These are phyloP conservation scores for Cryptococcus amylolentus DNA, from an alignment of 1,284 basidiomycete genomes.

Conservation along the genomic window DNA sequence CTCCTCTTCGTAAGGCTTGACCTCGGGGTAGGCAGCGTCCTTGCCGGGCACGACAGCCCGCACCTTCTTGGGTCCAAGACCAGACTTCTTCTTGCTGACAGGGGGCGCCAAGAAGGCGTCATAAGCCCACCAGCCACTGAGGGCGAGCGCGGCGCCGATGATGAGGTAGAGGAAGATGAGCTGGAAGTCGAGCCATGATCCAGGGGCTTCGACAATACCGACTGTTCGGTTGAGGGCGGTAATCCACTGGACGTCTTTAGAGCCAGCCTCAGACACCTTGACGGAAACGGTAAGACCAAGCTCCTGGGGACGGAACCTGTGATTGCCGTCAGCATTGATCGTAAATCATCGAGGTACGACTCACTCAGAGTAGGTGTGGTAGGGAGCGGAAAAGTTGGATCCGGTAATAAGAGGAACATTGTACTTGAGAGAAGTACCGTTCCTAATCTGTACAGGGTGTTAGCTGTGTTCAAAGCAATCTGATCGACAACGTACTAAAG, in stretches of 20 bases:
- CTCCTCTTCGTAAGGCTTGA: conserved; percentile 78
- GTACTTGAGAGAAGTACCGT: conserved; percentile 63
- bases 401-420: conserved; percentile 61
- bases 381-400: conserved; percentile 68
- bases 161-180: conserved; percentile 73
- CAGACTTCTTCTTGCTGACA: conserved; percentile 42
- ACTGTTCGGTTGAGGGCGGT: conserved; percentile 75
- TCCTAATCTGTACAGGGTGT: conserved; percentile 29
- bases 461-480: background rate
- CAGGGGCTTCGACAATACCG: conserved; percentile 74
- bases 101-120: conserved; percentile 60
- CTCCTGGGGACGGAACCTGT: conserved; percentile 64
- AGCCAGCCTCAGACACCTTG: conserved; percentile 57
- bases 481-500: conserved; percentile 58
- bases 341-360: conserved; percentile 37
- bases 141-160: conserved; percentile 63
- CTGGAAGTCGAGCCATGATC: conserved; percentile 74
- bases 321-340: background rate
- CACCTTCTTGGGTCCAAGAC: conserved; percentile 7
- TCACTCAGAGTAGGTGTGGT: conserved; percentile 77
- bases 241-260: conserved; percentile 54
- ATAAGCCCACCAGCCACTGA: conserved; percentile 66
- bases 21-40: conserved; percentile 59
- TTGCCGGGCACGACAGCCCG: conserved; percentile 58
- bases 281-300: conserved; percentile 73